A percentile compares a stretch with the other conserved stretches of the same genome.
Conservation (phyloP, 202 grass and related monocot genomes). For the Schoenoplectus tabernaemontani region DNA sequence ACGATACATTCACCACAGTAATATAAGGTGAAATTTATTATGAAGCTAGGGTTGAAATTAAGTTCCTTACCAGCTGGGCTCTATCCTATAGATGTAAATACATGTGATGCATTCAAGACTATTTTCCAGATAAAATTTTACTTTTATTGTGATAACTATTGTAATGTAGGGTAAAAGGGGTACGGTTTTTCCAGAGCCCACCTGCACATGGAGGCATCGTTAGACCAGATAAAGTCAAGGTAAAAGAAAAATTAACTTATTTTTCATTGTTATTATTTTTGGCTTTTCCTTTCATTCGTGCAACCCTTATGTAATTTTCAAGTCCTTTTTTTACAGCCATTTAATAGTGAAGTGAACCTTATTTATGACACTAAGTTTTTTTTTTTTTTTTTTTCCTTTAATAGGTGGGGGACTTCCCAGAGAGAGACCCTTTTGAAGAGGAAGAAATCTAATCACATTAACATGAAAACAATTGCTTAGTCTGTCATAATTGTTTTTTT, state of each 20-base stretch:
- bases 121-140: constrained; percentile 1
- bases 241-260: background rate
- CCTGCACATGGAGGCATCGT: constrained; percentile 81
- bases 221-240: constrained; percentile 94
- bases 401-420: constrained; percentile 73
- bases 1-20: background rate
- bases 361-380: constrained; percentile 9
- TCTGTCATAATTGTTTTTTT: background rate
- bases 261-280: background rate
- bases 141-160: background rate
- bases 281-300: background rate
- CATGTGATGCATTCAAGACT: background rate
- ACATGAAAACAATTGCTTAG: background rate
- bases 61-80: background rate
- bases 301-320: background rate
- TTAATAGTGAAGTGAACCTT: background rate
- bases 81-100: background rate
- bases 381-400: background rate
- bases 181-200: constrained; percentile 62
- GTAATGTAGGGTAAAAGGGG: constrained; percentile 72
- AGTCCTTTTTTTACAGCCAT: background rate
- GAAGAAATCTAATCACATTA: constrained; percentile 50
- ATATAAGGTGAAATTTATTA: background rate
- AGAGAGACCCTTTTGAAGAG: constrained; percentile 93
- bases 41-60: background rate